These are phyloP conservation scores for Psilocybe tampanensis DNA, from an alignment of 768 basidiomycete genomes.

Conservation along the genomic window DNA sequence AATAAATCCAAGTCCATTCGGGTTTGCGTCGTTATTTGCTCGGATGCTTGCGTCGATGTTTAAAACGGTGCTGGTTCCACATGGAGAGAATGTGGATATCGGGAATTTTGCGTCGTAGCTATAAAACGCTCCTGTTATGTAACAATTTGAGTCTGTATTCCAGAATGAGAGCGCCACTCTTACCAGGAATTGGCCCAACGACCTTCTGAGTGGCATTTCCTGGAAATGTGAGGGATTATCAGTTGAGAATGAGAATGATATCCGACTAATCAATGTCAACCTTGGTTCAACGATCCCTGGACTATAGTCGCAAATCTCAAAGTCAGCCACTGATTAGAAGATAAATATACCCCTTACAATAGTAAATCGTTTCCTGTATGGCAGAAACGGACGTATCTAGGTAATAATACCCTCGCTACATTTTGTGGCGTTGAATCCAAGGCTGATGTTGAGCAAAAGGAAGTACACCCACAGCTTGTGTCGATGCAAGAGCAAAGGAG, in stretches of 20 bases:
- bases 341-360: slow-evolving; percentile 16
- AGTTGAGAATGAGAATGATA: neutral
- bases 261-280: neutral
- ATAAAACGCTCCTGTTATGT: slow-evolving; percentile 13
- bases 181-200: slow-evolving; percentile 11
- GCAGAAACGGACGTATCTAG: slow-evolving; percentile 23
- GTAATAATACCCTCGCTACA: slow-evolving; percentile 21
- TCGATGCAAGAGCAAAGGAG: slow-evolving; percentile 22
- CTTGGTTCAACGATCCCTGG: slow-evolving; percentile 21
- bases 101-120: slow-evolving; percentile 17
- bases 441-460: neutral
- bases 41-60: slow-evolving; percentile 20
- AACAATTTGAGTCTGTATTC: neutral
- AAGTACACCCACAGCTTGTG: slow-evolving; percentile 18
- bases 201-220: slow-evolving; percentile 13
- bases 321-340: neutral
- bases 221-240: neutral
- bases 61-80: slow-evolving; percentile 19
- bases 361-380: slow-evolving; percentile 20
- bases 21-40: slow-evolving; percentile 17
- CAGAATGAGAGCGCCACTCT: neutral
- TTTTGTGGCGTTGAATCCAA: neutral
- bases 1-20: slow-evolving; percentile 15
- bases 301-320: slow-evolving; percentile 3
- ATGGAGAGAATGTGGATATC: slow-evolving; percentile 13